Evolutionary conservation across 1,139 yeast genomes (phyloP), one percentile per base, ranked within the genome.

Genomic region (Diutina ranongensis): DNA sequence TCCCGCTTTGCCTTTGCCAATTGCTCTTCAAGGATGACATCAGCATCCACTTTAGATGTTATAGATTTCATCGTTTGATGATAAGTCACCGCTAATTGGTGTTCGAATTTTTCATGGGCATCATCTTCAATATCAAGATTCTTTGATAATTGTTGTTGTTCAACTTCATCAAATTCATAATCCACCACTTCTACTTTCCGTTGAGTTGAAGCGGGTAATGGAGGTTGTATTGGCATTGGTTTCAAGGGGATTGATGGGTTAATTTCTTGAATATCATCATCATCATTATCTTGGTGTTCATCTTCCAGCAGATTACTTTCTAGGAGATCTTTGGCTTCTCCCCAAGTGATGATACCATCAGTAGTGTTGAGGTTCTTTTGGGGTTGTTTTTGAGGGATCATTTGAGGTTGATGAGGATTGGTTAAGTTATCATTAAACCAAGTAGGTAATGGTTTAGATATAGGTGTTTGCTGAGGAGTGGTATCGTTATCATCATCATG

Each of bases 161-260:
- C 96, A 31, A 79, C 81, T 48, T 84, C 88, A 22, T 80, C 83
- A 58, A 78, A 85, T 49, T 76, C 83, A 53, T 80, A 82, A 49
- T 80, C 83, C 5, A 74, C 52, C 2, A 32, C 18, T 15, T 31
- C 31, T 59, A 52, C 13, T 55, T 58, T n/a, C 4, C 44, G 22
- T 15, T 4, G 35, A 19, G 35, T 40, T 40, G 22, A 25, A 5
- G 38, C 38, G 12, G 33, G 22, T 28, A 9, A 32, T 20, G 40
- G 40, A 5, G n/a, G 16, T 4, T 36, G 21, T 4, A n/a, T 15
- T 13, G 12, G 12, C 3, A 28, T 9, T n/a, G 40, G 40, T 19
- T 12, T 27, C 12, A 9, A 18, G 10, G 12, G 27, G 12, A 38
- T 22, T 7, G 5, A 16, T n/a, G 42, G 42, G 15, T 38, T 25